Evolutionary conservation across 2,329 filamentous ascomycete species (phyloP), one percentile per base, ranked within the genome.

Genomic region (Onygenales sp.): DNA sequence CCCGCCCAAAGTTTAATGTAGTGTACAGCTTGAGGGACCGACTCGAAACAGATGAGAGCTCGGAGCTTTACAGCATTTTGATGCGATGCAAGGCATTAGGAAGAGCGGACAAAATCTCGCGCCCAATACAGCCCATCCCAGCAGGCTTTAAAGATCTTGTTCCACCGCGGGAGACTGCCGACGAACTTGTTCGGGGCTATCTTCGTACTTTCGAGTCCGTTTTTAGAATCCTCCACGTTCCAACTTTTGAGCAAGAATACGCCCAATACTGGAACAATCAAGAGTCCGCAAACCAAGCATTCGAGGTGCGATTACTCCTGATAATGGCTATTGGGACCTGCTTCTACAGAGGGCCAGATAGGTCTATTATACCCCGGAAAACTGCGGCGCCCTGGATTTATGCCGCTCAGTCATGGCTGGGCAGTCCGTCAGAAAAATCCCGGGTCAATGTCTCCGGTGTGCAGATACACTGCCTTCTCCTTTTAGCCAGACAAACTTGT

Each of bases 141-240:
- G n/a, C 49, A 7, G 41, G 43, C 36, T 47, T 71, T 0, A 58
- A 64, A 17, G 64, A 67, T 41, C 62, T 70, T 45, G 60, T 85
- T 0, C 81, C 82, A 0, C 53, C 64, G n/a, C 60, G 61, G 27
- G 51, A 57, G 35, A 57, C 80, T 0, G 74, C 77, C 0, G 78
- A 82, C 55, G 63, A 73, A 49, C 70, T 83, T 2, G 67, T 83
- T 11, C 69, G 75, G 7, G 65, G 69, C 36, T 83, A 83, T 66
- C 66, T 85, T 17, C 69, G 78, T 45, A 77, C 76, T 0, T 74
- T 80, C 56, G 80, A 84, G 60, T 76, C 77, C 1, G 75, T 79
- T 13, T 74, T 79, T 56, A 75, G 82, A 2, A 72, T 85, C 27
- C 54, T 85, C 7, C 78, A 85, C 61, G 63, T 79, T 1, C 81